Conservation (phyloP, 2,329 filamentous ascomycete species). For the Colletotrichum simmondsii region DNA sequence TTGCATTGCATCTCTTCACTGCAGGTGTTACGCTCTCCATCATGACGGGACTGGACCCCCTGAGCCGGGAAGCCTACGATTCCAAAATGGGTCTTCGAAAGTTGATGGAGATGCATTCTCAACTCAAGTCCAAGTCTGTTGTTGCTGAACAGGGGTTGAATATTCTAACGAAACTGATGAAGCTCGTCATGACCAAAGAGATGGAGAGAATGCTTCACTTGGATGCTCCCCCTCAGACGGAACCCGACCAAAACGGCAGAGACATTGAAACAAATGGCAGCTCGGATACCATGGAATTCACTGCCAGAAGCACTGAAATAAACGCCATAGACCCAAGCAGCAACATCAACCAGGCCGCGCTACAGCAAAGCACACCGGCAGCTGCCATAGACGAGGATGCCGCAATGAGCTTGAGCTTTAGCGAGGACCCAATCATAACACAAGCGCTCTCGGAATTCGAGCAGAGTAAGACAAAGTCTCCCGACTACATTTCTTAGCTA, state of each 20-base stretch:
- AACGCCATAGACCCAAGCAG: neutral
- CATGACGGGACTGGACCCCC: neutral
- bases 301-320: neutral
- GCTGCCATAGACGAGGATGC: neutral
- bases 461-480: neutral
- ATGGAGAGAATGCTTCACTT: neutral
- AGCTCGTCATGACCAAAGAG: neutral
- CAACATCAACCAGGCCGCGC: neutral
- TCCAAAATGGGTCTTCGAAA: neutral
- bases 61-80: neutral
- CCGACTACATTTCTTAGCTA: neutral
- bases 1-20: neutral
- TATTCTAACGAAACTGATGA: neutral
- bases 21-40: neutral
- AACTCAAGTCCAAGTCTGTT: neutral
- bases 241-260: neutral
- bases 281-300: neutral
- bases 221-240: neutral
- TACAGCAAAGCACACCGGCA: neutral
- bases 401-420: neutral
- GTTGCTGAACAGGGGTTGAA: neutral
- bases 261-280: neutral
- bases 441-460: neutral
- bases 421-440: neutral
- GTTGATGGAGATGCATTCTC: neutral